Base-by-base conservation (phyloP, 2,329 filamentous ascomycete species). In the Alternaria triticimaculans region DNA sequence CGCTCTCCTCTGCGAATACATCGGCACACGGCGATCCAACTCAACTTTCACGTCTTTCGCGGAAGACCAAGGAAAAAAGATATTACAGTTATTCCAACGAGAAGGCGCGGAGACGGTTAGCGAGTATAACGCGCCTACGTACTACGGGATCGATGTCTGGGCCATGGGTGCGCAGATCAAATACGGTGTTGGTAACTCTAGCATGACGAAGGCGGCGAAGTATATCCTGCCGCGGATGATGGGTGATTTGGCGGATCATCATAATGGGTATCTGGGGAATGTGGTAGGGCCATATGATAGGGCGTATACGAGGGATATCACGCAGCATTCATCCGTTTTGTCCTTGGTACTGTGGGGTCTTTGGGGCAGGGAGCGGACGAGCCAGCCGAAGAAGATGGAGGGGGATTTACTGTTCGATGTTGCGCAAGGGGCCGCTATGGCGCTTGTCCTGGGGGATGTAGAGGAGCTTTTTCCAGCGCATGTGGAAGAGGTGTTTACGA, bases 321-420 rank as follows among this genome's bases (percentile, higher is more conserved):
- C 80, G 1, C 71, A 72, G 6, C 80, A 84, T 62, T 80, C 78
- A 2, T 73, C 81, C 0, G 80, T 83, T 43, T 65, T 83, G n/a
- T 77, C 78, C 11, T 71, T 82, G 56, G 82, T 79, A 65, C 82
- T 78, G 72, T 84, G 82, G 82, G 79, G 80, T 5, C 66, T 84
- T 10, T 83, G 78, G 55, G 82, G 82, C 0, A 76, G 80, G 44
- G 77, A 78, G 4, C 77, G 76, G 49, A 80, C 80, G 0, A 80
- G 80, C 0, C 74, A 80, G 25, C 79, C 81, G 3, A 76, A 75
- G 33, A 79, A 79, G 55, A 73, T 78, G 7, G 80, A 84, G 30
- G 58, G 70, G 4, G 82, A 84, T 58, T 70, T 84, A n/a, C 67
- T 80, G 1, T 84, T 78, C 60, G 82, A 84, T 55, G 69, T 80